Evolutionary conservation across 2,329 filamentous ascomycete genomes (phyloP), one percentile per base, ranked within the genome.

Genomic region (Trichoderma breve): DNA sequence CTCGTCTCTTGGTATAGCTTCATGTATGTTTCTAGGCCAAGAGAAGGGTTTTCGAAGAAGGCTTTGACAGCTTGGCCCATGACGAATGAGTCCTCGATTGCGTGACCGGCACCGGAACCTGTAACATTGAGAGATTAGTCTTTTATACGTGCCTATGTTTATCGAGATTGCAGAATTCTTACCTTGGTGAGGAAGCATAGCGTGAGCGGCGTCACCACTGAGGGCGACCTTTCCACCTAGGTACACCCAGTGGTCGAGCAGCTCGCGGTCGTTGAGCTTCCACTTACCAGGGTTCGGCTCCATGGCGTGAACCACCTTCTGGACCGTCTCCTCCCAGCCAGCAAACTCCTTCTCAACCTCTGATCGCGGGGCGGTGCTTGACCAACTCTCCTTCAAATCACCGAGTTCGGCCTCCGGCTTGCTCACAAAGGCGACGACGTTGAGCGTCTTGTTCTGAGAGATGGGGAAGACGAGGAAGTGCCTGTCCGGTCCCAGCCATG

Each of bases 401-500:
- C 66, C 66, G 1, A 69, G 66, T 8, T 69, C 36, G n/a, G 36
- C 34, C 14, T 69, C 66, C 0, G 66, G 21, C 30, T 69, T 69
- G n/a, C 36, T 51, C 26, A 69, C 66, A 34, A 69, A 69, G 36
- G 66, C 66, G 8, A 69, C 66, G 12, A 69, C 66, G 3, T 69
- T 69, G 18, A 69, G 55, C 1, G 66, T 69, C 36, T 61, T 69
- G 55, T 69, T 69, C 12, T 47, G 66, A 18, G 66, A 69, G n/a
- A 69, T 69, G 55, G 66, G 66, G n/a, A 69, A 69, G n/a, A 69
- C 66, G 26, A 69, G 55, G 21, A 69, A 69, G 53, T 69, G 66
- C 14, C 66, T 21, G 26, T 60, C 57, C 2, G 66, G 66, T 1
- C 66, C 66, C 3, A 69, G 55, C 66, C 66, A 69, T 11, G 66